Conservation (phyloP, 148 eudicot species). For the Limonium bicolor region DNA sequence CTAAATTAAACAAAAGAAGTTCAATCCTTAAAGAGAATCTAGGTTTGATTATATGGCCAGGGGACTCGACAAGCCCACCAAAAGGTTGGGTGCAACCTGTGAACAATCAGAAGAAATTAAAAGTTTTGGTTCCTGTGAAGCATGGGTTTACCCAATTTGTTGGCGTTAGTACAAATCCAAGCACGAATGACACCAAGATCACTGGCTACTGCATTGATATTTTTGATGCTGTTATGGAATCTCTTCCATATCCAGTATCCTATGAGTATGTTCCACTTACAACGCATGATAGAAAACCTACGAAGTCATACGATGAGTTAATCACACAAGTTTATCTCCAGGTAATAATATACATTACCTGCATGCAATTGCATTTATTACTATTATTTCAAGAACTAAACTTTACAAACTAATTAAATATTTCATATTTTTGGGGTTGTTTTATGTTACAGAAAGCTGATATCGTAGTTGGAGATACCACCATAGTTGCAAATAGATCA, state of each 20-base stretch:
- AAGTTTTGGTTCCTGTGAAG: constrained; percentile 39
- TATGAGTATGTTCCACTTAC: constrained; percentile 39
- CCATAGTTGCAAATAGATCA: constrained; percentile 42
- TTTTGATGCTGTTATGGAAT: constrained; percentile 35
- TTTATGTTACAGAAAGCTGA: constrained; percentile 27
- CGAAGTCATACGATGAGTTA: constrained; percentile 14
- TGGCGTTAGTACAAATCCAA: constrained; percentile 10
- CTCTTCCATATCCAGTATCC: constrained; percentile 32
- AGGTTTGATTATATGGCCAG: constrained; percentile 45
- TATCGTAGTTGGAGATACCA: constrained; percentile 45
- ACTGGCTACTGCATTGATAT: constrained; percentile 47
- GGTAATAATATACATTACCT: constrained; percentile 8
- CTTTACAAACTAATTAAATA: not conserved
- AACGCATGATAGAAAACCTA: constrained; percentile 9
- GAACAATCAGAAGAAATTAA: constrained; percentile 25
- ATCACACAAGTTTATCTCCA: constrained; percentile 14
- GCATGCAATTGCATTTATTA: not conserved
- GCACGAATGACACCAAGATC: constrained; percentile 11
- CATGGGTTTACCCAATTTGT: constrained; percentile 32
- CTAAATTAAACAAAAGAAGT: constrained; percentile 4
- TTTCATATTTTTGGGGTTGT: too few species aligned
- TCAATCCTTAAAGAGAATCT: constrained; percentile 16
- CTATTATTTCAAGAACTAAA: too few species aligned
- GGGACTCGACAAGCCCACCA: constrained; percentile 22
- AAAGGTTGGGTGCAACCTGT: constrained; percentile 57